Conservation (phyloP, 2,329 filamentous ascomycete species). For the Trematosphaeria pertusa region DNA sequence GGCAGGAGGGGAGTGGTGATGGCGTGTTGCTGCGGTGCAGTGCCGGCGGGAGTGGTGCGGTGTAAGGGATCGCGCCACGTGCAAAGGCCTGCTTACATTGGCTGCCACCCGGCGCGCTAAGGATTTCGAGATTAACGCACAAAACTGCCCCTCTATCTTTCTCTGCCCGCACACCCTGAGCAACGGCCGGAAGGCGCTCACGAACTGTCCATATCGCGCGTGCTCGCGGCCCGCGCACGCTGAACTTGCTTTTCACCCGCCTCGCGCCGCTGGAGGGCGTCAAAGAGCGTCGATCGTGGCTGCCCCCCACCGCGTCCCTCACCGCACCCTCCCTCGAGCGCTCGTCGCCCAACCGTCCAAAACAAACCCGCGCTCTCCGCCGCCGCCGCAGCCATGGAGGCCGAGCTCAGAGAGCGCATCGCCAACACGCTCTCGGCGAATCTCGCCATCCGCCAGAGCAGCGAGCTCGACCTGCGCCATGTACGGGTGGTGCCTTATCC, state of each 20-base stretch:
- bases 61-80: background rate
- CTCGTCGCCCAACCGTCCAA: slow-evolving; percentile 13
- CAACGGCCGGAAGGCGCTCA: slow-evolving; percentile 11
- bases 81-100: background rate
- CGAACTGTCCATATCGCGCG: slow-evolving; percentile 1
- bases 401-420: slow-evolving; percentile 77
- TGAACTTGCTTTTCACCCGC: background rate
- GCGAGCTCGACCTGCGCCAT: slow-evolving; percentile 82
- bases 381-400: slow-evolving; percentile 68
- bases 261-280: slow-evolving; percentile 8
- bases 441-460: slow-evolving; percentile 75
- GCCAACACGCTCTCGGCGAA: slow-evolving; percentile 77
- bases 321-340: slow-evolving; percentile 16
- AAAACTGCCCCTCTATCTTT: slow-evolving; percentile 15
- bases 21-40: no score
- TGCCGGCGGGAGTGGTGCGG: background rate
- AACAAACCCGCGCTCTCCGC: slow-evolving; percentile 8
- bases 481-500: slow-evolving; percentile 66
- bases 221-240: slow-evolving; percentile 3
- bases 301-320: slow-evolving; percentile 7
- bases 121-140: slow-evolving; percentile 2
- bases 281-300: slow-evolving; percentile 2
- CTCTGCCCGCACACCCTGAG: slow-evolving; percentile 10
- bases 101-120: background rate
- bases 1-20: no score